These are phyloP conservation scores for Pouteria campechiana DNA, from an alignment of 179 eudicot genomes.

Conservation along the genomic window DNA sequence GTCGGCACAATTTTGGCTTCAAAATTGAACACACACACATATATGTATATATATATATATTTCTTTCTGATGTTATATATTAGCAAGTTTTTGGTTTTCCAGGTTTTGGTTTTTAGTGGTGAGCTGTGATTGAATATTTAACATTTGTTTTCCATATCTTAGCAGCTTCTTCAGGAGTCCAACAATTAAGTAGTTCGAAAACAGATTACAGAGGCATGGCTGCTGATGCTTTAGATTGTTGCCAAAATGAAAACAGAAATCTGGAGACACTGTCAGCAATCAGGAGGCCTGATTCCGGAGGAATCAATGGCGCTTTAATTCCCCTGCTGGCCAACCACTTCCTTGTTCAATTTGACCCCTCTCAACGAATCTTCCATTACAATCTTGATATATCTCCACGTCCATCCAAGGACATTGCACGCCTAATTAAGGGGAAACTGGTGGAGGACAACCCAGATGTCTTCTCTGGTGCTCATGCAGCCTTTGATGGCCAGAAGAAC, in stretches of 20 bases:
- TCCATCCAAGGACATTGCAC: slow-evolving; percentile 68
- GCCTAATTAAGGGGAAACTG: slow-evolving; percentile 53
- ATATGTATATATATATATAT: too few species aligned
- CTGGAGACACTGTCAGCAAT: slow-evolving; percentile 36
- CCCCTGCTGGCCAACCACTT: slow-evolving; percentile 84
- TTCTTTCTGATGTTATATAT: too few species aligned
- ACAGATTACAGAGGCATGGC: slow-evolving; percentile 21
- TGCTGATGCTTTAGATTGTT: too few species aligned
- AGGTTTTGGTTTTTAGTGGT: slow-evolving; percentile 3
- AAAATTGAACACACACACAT: too few species aligned
- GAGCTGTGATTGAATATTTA: too few species aligned
- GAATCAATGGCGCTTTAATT: slow-evolving; percentile 59
- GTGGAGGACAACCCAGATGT: slow-evolving; percentile 41
- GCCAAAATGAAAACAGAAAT: too few species aligned
- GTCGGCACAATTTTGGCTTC: too few species aligned
- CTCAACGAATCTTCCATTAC: slow-evolving; percentile 57
- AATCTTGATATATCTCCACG: slow-evolving; percentile 70
- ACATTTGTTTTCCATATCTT: not conserved
- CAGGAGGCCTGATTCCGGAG: slow-evolving; percentile 82
- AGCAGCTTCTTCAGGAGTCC: slow-evolving; percentile 27
- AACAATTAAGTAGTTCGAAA: slow-evolving; percentile 15
- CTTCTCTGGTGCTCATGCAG: slow-evolving; percentile 56
- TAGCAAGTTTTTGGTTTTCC: not conserved
- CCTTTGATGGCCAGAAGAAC: slow-evolving; percentile 74
- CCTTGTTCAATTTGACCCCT: slow-evolving; percentile 53